A percentile compares a stretch with the other conserved stretches of the same genome.
Conservation (phyloP, 495 filamentous ascomycete species). For the Apodospora peruviana region DNA sequence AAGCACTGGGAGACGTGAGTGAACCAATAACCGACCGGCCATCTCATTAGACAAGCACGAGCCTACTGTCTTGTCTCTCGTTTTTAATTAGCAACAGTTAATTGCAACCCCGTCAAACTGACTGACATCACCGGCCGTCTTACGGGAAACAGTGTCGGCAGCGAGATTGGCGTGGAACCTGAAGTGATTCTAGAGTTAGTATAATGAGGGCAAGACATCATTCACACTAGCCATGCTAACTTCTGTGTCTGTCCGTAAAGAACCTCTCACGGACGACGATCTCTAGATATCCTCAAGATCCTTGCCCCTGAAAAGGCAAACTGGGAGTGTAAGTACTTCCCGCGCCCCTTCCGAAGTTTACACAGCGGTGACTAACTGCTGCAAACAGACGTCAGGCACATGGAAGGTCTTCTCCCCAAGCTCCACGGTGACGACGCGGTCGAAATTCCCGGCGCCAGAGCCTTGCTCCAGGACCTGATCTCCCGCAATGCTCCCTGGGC, state of each 20-base stretch:
- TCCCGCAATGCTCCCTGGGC: slow-evolving; percentile 63
- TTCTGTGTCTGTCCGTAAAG: neutral
- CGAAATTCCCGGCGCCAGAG: slow-evolving; percentile 67
- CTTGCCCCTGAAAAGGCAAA: slow-evolving; percentile 78
- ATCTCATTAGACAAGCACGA: neutral
- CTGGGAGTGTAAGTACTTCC: slow-evolving; percentile 72
- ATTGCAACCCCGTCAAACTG: too few species aligned
- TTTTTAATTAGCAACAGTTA: neutral
- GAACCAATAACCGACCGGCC: neutral
- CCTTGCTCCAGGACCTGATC: slow-evolving; percentile 39
- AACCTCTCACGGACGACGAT: slow-evolving; percentile 82
- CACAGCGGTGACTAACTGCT: too few species aligned
- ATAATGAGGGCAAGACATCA: neutral
- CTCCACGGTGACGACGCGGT: slow-evolving; percentile 69
- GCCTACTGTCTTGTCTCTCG: neutral
- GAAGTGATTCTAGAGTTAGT: slow-evolving; percentile 62
- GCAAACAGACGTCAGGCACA: slow-evolving; percentile 74
- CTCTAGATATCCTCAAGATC: slow-evolving; percentile 70
- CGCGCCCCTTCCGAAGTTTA: too few species aligned
- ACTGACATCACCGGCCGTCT: too few species aligned
- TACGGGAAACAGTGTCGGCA: slow-evolving; percentile 73
- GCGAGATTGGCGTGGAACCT: slow-evolving; percentile 77
- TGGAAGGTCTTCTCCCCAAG: slow-evolving; percentile 74
- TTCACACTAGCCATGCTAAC: neutral
- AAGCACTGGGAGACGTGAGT: slow-evolving; percentile 86